Conservation (phyloP, 257 asterid genomes). For the Solanum clarkiae region DNA sequence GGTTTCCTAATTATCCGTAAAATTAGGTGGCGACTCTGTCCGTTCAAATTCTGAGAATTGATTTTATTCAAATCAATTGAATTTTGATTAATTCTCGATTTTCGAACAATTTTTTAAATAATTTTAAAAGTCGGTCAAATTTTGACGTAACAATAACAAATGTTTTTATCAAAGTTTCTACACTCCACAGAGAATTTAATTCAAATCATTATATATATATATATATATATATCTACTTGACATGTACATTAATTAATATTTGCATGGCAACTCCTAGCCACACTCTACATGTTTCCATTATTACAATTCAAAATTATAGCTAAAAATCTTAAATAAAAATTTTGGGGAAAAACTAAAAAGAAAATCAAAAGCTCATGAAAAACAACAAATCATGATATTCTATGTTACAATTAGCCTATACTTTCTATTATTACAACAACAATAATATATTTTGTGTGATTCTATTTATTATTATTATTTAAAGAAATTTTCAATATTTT, state of each 20-base stretch:
- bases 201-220: not conserved
- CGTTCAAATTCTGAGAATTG: no score
- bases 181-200: not conserved
- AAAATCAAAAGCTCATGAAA: no score
- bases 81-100: no score
- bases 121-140: no score
- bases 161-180: not conserved
- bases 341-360: not conserved
- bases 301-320: not conserved
- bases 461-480: conserved; percentile 8
- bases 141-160: no score
- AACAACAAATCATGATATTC: not conserved
- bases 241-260: not conserved
- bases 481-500: conserved; percentile 31
- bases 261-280: not conserved
- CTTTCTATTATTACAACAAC: not conserved
- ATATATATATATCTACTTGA: not conserved
- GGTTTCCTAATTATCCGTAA: no score
- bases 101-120: no score
- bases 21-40: no score
- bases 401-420: not conserved
- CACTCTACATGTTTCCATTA: not conserved
- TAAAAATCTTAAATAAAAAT: not conserved
- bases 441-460: not conserved
- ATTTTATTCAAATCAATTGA: no score